Conservation (phyloP, 108 stramenopile genomes). For the Hondaea fermentalgiana region DNA sequence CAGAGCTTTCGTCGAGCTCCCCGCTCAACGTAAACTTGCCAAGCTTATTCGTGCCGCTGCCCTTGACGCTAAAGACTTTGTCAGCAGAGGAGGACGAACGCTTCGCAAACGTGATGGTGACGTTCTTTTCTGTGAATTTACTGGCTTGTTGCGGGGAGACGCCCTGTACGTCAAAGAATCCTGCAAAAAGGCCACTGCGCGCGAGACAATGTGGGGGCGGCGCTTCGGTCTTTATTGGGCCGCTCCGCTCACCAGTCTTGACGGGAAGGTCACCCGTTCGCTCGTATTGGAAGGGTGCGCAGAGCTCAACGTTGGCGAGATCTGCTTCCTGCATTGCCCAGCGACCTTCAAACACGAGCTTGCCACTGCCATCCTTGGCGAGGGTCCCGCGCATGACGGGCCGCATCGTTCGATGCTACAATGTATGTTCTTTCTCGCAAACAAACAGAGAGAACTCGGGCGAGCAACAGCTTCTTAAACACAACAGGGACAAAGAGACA, state of each 20-base stretch:
- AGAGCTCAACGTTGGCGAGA: background rate
- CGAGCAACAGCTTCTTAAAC: no score
- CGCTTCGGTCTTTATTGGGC: background rate
- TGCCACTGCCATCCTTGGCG: background rate
- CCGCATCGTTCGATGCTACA: background rate
- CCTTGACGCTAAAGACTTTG: background rate
- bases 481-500: background rate
- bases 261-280: background rate
- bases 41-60: background rate
- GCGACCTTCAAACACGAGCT: background rate
- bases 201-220: background rate
- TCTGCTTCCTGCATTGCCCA: background rate
- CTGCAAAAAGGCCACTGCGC: background rate
- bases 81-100: background rate
- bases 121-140: background rate
- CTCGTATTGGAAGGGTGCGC: background rate
- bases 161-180: background rate
- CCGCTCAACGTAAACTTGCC: background rate
- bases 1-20: background rate
- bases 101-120: background rate
- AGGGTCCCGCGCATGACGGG: background rate
- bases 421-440: background rate
- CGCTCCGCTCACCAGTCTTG: background rate
- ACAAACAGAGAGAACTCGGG: background rate
- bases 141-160: background rate